phyloP scores from a whole-genome alignment of 257 asterid species.

The Lithospermum erythrorhizon region DNA sequence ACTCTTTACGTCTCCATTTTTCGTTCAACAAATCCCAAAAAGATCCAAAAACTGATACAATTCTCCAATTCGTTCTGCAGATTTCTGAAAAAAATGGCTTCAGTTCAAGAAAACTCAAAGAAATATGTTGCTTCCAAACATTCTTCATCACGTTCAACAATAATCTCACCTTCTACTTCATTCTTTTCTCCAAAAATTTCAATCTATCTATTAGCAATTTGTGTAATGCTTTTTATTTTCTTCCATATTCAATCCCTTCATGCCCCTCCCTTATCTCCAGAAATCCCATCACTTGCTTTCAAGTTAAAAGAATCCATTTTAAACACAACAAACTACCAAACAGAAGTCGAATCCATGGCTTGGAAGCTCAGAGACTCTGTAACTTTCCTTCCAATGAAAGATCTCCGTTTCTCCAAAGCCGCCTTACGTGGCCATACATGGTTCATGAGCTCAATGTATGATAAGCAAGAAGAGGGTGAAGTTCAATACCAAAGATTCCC shows the following conservation, averaged over 20 bases:
- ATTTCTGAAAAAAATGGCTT: constrained; percentile 3
- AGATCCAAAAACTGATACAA: not conserved
- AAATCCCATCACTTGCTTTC: not conserved
- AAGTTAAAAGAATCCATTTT: constrained; percentile 2
- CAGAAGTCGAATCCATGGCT: constrained; percentile 21
- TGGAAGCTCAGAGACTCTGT: constrained; percentile 33
- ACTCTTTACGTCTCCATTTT: no score
- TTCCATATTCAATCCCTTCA: constrained; percentile 46
- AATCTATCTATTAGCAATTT: constrained; percentile 28
- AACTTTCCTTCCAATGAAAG: constrained; percentile 64
- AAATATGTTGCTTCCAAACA: constrained; percentile 13
- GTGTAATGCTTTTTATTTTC: constrained; percentile 24
- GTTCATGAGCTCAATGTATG: constrained; percentile 74
- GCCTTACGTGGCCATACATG: constrained; percentile 65
- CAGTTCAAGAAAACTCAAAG: constrained; percentile 19
- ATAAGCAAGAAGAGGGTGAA: constrained; percentile 30
- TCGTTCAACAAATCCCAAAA: not conserved
- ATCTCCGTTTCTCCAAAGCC: constrained; percentile 32
- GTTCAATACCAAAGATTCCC: constrained; percentile 56
- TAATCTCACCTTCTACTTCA: constrained; percentile 4
- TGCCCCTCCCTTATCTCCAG: constrained; percentile 14
- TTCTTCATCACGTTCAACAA: constrained; percentile 1
- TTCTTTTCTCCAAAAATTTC: constrained; percentile 27
- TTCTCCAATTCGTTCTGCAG: not conserved
- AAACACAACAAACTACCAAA: constrained; percentile 10